Base-by-base conservation (phyloP, 169 alveolate species). In the Plasmodium ovale region DNA sequence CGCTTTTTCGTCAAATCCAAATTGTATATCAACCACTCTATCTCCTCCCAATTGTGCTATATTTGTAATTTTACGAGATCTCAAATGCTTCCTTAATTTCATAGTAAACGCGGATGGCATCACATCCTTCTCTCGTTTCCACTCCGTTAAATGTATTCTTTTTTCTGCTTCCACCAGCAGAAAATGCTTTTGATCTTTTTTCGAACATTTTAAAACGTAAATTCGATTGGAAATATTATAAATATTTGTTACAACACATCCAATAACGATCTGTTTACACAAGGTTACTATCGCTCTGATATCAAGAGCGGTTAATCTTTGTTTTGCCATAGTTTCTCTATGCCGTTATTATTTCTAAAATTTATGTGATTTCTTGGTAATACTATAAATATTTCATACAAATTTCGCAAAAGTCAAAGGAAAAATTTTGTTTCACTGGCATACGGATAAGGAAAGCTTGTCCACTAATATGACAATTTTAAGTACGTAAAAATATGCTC, bases 1-100 rank as follows among this genome's bases (percentile, higher is more conserved):
- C 1, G 96, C 96, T 60, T 95, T 93, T 54, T 97, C 99, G 19
- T 97, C 99, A 67, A 95, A 93, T 59, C 98, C 97, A 87, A 98
- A 97, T 49, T 97, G 94, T 27, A 97, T 91, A 62, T 96, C 98
- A 42, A 97, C 94, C 14, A 97, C 98, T 87, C 99, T 93, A 79
- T 97, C 99, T 58, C 96, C 95, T 9, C 97, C 98, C 23, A 97
- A 89, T 85, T 98, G 97, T 10, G 49, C 21, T 44, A 94, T 79
- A 37, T 90, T 89, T 21, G 95, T 82, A 31, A 94, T 85, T 73
- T 89, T 92, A 60, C 94, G 71, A 53, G 92, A 84, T 27, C 95
- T 73, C 37, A 94, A 70, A 37, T 94, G 96, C 31, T 94, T 94
- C 64, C 96, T 70, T 88, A 94, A 68, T 92, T 94, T 94, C 72